Evolutionary conservation across 805 yeast genomes (phyloP).

Genomic region (Jamesozyma gamospora): DNA sequence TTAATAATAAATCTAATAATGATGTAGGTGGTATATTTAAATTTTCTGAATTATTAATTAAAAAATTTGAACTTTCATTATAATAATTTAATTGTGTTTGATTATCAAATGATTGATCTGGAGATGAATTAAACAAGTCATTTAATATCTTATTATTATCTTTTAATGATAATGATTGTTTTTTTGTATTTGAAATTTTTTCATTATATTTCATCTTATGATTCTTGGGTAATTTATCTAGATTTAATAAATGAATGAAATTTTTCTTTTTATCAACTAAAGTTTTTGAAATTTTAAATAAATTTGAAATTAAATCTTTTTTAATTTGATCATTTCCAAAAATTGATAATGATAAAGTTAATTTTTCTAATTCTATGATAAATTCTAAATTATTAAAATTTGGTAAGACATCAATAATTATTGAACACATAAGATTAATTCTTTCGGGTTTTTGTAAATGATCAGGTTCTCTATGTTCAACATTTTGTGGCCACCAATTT

Average conservation of each 20-base stretch:
- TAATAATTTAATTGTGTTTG: too few species aligned
- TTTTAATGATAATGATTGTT: background rate
- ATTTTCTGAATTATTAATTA: too few species aligned
- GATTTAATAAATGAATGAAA: background rate
- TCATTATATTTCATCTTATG: background rate
- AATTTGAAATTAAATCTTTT: conserved; percentile 7
- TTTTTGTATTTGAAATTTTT: background rate
- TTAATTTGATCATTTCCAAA: conserved; percentile 12
- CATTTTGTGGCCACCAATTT: conserved; percentile 57
- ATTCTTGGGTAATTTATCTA: background rate
- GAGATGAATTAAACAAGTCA: too few species aligned
- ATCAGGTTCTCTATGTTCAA: conserved; percentile 64
- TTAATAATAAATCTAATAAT: too few species aligned
- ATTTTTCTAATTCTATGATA: conserved; percentile 9
- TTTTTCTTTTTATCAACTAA: background rate
- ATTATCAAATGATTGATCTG: too few species aligned
- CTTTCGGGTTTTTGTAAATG: conserved; percentile 55
- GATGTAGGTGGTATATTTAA: too few species aligned
- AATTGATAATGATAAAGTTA: conserved; percentile 12
- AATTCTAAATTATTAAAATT: conserved; percentile 5
- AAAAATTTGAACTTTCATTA: too few species aligned
- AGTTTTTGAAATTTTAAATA: conserved; percentile 10
- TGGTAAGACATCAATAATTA: conserved; percentile 22
- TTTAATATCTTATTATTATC: too few species aligned
- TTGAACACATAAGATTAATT: conserved; percentile 36